These are phyloP conservation scores for Chaetoscypha palmicola DNA, from an alignment of 2,329 filamentous ascomycete species.

Conservation along the genomic window DNA sequence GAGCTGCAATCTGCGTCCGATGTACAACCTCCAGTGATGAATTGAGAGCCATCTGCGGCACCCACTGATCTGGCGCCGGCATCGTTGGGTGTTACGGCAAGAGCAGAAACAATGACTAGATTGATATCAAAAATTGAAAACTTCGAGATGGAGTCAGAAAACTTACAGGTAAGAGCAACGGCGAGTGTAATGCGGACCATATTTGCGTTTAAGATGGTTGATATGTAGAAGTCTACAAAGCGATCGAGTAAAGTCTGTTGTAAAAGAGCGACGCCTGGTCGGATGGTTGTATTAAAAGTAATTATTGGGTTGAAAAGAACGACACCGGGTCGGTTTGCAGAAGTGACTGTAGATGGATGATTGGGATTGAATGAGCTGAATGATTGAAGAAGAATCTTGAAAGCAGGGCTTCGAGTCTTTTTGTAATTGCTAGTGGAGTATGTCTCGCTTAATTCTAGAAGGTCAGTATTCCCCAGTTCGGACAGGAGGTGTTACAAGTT, in stretches of 20 bases:
- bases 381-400: constrained; percentile 2
- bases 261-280: no score
- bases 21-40: constrained; percentile 35
- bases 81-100: constrained; percentile 32
- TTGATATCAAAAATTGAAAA: not conserved
- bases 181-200: constrained; percentile 5
- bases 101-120: constrained; percentile 28
- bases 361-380: constrained; percentile 4
- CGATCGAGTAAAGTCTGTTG: no score
- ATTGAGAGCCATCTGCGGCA: constrained; percentile 30
- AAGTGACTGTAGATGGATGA: not conserved
- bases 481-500: not conserved
- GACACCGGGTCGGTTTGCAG: not conserved
- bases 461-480: not conserved
- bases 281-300: not conserved
- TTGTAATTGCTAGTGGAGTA: not conserved
- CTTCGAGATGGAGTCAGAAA: not conserved
- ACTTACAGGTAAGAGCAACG: constrained; percentile 5
- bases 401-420: not conserved
- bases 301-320: not conserved
- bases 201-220: not conserved
- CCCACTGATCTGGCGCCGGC: constrained; percentile 33
- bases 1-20: constrained; percentile 32
- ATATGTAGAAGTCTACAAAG: not conserved
- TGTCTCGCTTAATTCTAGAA: not conserved